Evolutionary conservation across 139 green algal genomes (phyloP).

Genomic region (Chlamydomonas incerta): DNA sequence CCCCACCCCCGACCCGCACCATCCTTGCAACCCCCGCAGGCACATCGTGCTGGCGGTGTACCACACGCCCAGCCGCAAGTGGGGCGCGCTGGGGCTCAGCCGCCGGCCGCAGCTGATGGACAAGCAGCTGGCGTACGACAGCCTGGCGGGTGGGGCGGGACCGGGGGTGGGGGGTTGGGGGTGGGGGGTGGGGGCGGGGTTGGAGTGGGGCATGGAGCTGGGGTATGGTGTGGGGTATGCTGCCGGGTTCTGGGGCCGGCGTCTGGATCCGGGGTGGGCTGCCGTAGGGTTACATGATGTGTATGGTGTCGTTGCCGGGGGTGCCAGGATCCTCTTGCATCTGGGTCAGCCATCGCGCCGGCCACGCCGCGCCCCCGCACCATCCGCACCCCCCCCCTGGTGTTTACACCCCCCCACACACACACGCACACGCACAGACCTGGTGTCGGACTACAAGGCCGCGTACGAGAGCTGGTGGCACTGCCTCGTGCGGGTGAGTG

Average conservation of each 20-base stretch:
- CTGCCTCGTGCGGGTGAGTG: slow-evolving; percentile 37
- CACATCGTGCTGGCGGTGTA: slow-evolving; percentile 71
- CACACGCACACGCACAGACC: slow-evolving; percentile 9
- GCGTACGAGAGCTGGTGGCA: slow-evolving; percentile 65
- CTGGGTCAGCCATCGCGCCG: too few species aligned
- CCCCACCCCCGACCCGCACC: not conserved
- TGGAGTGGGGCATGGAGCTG: not conserved
- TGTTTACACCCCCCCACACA: too few species aligned
- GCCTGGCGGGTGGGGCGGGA: slow-evolving; percentile 43
- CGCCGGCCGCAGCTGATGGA: slow-evolving; percentile 66
- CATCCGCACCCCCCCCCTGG: too few species aligned
- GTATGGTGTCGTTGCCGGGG: too few species aligned
- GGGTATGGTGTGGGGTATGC: too few species aligned
- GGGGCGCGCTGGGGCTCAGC: slow-evolving; percentile 73
- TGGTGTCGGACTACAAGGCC: slow-evolving; percentile 66
- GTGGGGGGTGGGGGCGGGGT: not conserved
- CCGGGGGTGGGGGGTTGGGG: not conserved
- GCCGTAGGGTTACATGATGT: too few species aligned
- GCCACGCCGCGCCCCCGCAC: too few species aligned
- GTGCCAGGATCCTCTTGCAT: too few species aligned
- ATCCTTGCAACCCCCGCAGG: not conserved
- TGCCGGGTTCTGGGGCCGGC: too few species aligned
- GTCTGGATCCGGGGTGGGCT: not conserved
- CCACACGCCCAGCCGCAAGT: slow-evolving; percentile 52
- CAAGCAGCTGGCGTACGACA: slow-evolving; percentile 62